Evolutionary conservation across 306 rosid genomes (phyloP).

Genomic region (Glycine tomentella): DNA sequence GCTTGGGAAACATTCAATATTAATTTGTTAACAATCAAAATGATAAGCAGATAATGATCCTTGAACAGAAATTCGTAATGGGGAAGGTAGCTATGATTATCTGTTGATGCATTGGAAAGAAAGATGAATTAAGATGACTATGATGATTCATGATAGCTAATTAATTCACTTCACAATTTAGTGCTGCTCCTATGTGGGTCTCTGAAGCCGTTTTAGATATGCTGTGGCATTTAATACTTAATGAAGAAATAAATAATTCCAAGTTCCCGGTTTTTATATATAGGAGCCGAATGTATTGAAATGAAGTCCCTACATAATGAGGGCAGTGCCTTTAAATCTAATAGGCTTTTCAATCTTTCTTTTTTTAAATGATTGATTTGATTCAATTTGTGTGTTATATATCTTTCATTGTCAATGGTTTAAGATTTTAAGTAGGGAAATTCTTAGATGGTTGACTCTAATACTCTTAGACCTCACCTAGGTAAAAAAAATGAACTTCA

Average conservation of each 20-base stretch:
- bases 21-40: neutral
- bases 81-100: slow-evolving; percentile 26
- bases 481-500: neutral
- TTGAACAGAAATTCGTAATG: slow-evolving; percentile 18
- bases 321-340: neutral
- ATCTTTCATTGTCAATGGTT: neutral
- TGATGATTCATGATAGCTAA: slow-evolving; percentile 9
- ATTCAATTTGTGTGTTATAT: neutral
- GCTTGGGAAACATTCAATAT: slow-evolving; percentile 30
- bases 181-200: slow-evolving; percentile 42
- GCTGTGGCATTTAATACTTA: neutral
- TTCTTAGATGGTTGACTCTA: neutral
- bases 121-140: neutral
- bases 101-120: slow-evolving; percentile 2
- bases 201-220: slow-evolving; percentile 18
- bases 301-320: slow-evolving; percentile 31
- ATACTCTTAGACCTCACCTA: neutral
- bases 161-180: neutral
- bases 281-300: slow-evolving; percentile 21
- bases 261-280: neutral
- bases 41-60: neutral
- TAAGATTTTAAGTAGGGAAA: neutral
- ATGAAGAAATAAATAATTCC: slow-evolving; percentile 10
- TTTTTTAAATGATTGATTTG: neutral
- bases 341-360: neutral